Base-by-base conservation (phyloP, 805 yeast genomes). In the Saccharomycopsis sp. region DNA sequence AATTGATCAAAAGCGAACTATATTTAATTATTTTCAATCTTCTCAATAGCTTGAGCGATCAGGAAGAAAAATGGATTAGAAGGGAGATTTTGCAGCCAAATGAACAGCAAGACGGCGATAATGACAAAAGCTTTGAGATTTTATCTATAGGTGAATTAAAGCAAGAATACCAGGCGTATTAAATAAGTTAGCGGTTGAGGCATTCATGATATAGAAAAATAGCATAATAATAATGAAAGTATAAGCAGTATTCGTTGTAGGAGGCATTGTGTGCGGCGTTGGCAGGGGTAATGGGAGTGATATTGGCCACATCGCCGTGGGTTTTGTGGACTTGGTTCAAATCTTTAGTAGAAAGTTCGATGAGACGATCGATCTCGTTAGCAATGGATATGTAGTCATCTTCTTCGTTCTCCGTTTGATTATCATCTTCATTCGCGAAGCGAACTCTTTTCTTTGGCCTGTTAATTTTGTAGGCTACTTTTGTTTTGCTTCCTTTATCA, bases 61-160 rank as follows among this genome's bases (percentile, higher is more conserved):
- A 65, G 5, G 75, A 70, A 34, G 80, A 77, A 56, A 71, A 71
- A 59, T 77, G 80, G 80, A 53, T 76, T 16, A 67, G 73, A 34
- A 67, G 64, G 50, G 66, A 34, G 14, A 29, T 24, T 3, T 29
- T 52, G n/a, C 34, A 21, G 16, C n/a, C n/a, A n/a, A 52, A 66
- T 23, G 59, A 58, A 12, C 57, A 64, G 34, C 63, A 61, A 1
- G 63, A 60, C 16, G 62, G 62, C 53, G 57, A 62, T 51, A 65
- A 64, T 46, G 68, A 65, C 3, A 24, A 50, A 15, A 34, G 50
- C 14, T 52, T 18, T 52, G 62, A 3, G 58, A 20, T 61, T 16
- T 50, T 67, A 16, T 62, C 64, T 21, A 56, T 60, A 21, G 53
- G 29, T 9, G 60, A 64, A 3, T 50, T 67, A 16, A 56, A 60